These are phyloP conservation scores for Neofusicoccum sp. DNA, from an alignment of 2,329 filamentous ascomycete genomes.

Conservation along the genomic window DNA sequence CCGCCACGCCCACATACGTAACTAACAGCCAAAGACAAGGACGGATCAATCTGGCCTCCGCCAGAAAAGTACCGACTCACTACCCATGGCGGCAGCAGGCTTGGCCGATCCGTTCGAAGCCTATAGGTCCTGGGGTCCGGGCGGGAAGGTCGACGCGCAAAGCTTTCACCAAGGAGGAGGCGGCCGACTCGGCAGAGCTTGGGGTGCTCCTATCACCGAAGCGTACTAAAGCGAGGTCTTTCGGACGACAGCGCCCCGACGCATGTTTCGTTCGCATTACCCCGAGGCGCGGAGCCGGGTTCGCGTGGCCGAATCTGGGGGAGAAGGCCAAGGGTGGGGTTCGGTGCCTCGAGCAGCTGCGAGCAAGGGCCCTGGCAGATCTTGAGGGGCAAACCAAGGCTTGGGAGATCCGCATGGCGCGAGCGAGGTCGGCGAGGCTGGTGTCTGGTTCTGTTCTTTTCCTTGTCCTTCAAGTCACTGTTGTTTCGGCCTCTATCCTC, in stretches of 20 bases:
- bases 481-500: background rate
- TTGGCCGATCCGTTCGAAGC: background rate
- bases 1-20: background rate
- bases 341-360: background rate
- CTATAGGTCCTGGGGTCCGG: background rate
- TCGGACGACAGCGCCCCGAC: constrained; percentile 6
- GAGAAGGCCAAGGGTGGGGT: constrained; percentile 10
- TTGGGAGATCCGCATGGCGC: background rate
- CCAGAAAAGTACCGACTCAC: background rate
- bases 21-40: background rate
- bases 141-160: background rate
- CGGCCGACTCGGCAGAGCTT: constrained; percentile 5
- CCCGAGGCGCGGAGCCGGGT: background rate
- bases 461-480: background rate
- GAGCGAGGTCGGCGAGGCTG: constrained; percentile 9
- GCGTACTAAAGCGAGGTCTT: background rate
- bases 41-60: background rate
- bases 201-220: background rate
- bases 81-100: background rate
- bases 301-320: constrained; percentile 4
- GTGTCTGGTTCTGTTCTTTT: background rate
- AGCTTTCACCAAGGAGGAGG: constrained; percentile 7
- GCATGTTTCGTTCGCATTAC: background rate
- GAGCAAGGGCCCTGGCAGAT: constrained; percentile 8
- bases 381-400: background rate